Conservation (phyloP, 805 yeast species). For the Hanseniaspora jakobsenii region DNA sequence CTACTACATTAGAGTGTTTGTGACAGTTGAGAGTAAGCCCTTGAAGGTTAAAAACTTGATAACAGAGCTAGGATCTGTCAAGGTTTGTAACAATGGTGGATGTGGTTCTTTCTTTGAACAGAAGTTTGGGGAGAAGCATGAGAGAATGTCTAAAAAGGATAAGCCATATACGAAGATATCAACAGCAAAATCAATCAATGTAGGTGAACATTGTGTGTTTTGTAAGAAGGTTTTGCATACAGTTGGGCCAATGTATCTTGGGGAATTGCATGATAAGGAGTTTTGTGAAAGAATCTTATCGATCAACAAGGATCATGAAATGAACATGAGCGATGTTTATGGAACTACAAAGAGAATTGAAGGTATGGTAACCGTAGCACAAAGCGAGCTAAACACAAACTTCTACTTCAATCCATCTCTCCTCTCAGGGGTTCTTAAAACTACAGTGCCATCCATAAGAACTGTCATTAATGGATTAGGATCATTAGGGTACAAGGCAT, state of each 20-base stretch:
- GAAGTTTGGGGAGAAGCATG: constrained; percentile 53
- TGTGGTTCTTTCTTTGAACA: constrained; percentile 67
- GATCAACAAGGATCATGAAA: constrained; percentile 38
- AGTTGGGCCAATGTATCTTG: constrained; percentile 97
- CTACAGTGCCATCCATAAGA: constrained; percentile 72
- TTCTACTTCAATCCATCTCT: constrained; percentile 77
- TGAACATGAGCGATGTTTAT: constrained; percentile 36
- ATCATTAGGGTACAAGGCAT: constrained; percentile 67
- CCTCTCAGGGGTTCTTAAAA: constrained; percentile 60
- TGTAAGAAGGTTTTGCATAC: constrained; percentile 64
- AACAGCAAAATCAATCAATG: constrained; percentile 52
- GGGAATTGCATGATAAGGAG: constrained; percentile 53
- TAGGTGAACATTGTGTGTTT: constrained; percentile 49
- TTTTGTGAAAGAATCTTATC: constrained; percentile 55
- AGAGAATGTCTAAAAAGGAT: constrained; percentile 31
- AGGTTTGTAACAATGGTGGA: constrained; percentile 59
- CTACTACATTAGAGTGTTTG: constrained; percentile 78
- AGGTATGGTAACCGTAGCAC: constrained; percentile 86
- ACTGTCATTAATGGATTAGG: constrained; percentile 68
- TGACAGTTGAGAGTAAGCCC: constrained; percentile 68
- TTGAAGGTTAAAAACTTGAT: constrained; percentile 68
- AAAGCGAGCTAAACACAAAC: constrained; percentile 55
- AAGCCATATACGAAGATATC: constrained; percentile 40
- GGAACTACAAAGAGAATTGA: constrained; percentile 73
- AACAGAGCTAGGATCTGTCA: constrained; percentile 62